phyloP scores from a whole-genome alignment of 1,284 basidiomycete species.

The Stygiomarasmius scandens region DNA sequence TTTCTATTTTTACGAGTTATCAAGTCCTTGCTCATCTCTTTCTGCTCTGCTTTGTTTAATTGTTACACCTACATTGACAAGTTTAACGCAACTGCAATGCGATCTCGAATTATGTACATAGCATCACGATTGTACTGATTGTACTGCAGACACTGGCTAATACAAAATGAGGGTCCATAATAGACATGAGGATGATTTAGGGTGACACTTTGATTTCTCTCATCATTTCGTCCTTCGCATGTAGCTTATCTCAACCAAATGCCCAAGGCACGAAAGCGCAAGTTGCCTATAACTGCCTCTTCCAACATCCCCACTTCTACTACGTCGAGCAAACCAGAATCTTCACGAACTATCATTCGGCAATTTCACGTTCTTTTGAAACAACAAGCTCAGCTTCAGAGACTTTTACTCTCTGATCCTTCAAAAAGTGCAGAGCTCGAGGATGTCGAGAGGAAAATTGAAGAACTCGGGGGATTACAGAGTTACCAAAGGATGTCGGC shows the following conservation, averaged over 20 bases:
- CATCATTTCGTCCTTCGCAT: neutral
- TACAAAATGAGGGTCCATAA: neutral
- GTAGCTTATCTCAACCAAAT: constrained; percentile 23
- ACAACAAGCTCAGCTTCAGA: constrained; percentile 48
- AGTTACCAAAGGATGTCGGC: constrained; percentile 81
- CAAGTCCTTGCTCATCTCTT: too few relatives aligned
- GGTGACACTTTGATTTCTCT: too few relatives aligned
- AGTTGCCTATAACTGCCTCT: constrained; percentile 40
- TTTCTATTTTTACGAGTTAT: too few relatives aligned
- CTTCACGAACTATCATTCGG: constrained; percentile 67
- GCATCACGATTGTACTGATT: neutral
- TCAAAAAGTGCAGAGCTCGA: constrained; percentile 31
- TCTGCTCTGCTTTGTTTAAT: neutral
- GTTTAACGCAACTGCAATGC: neutral
- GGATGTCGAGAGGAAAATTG: constrained; percentile 63
- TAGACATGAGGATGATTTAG: too few relatives aligned
- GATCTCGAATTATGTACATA: neutral
- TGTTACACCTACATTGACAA: neutral
- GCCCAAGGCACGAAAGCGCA: constrained; percentile 49
- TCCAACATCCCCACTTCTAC: constrained; percentile 28
- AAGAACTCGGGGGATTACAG: constrained; percentile 71
- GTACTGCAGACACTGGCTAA: neutral
- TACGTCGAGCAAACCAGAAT: constrained; percentile 40
- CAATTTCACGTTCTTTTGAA: constrained; percentile 73
- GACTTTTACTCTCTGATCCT: neutral